Base-by-base conservation (phyloP, 371 early-diverging fungal species). In the Umbelopsis sp. region DNA sequence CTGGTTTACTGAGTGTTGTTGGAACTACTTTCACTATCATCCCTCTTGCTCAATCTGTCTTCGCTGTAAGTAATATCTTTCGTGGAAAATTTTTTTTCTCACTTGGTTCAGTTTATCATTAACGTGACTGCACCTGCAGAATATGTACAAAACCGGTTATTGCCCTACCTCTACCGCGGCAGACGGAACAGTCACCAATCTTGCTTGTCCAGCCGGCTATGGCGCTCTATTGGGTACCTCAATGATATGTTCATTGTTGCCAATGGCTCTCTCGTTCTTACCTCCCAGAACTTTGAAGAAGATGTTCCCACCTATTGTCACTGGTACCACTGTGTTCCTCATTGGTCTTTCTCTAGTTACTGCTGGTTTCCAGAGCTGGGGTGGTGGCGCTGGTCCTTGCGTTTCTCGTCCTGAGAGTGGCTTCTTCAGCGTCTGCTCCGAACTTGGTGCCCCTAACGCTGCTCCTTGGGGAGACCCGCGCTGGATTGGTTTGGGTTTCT, bases 391-490 rank as follows among this genome's bases (percentile, higher is more conserved):
- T 25, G 86, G 84, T 29, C 69, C 65, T 16, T 80, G 80, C 66
- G 22, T 69, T 2, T 32, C 79, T 25, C 76, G 75, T 63, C 89
- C 90, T 24, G 76, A 67, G 0, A 71, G 80, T 20, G 89, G 89
- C n/a, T 72, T 76, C 32, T 89, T 84, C 68, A 76, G 83, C 6
- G 67, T 75, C 37, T 89, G 90, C 68, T 87, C 90, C 14, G 74
- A 70, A 52, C 76, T 75, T 18, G 77, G 81, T 16, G 86, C 88
- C 2, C 88, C 90, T 6, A 79, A 82, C 45, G 80, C 89, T 0
- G 75, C 82, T n/a, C 84, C 86, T 1, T 89, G 90, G 90, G 90
- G 89, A 0, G 78, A 78, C 44, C 81, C 86, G 18, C 76, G 85
- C 65, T 89, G 83, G 75, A 72, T 89, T 41, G 90, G 89, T 18